Base-by-base conservation (phyloP, 1,284 basidiomycete genomes). In the Cutaneotrichosporon sp. region DNA sequence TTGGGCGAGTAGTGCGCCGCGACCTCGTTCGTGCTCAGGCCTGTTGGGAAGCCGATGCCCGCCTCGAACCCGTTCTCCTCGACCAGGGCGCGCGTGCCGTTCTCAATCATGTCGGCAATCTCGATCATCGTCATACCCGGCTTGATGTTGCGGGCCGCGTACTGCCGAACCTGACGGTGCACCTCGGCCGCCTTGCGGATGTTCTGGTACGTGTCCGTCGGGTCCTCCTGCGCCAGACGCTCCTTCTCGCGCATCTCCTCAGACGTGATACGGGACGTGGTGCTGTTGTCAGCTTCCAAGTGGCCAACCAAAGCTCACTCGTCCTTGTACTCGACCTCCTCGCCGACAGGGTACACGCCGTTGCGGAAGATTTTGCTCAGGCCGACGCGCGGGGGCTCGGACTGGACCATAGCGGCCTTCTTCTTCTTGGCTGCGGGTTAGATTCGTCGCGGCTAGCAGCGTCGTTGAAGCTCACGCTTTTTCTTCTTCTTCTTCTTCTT, bases 1-100 rank as follows among this genome's bases (percentile, higher is more conserved):
- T 99, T 99, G 14, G 97, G 97, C 5, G 92, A 90, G 78, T 93
- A 99, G 81, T 99, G 97, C 29, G 97, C 97, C 0, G 97, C 97
- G 66, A 92, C 92, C 77, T 97, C 85, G 80, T 99, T 99, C 67
- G 95, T 79, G 78, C 88, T 95, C 66, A 99, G 82, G 36, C 97
- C 97, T 2, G 95, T 99, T n/a, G 97, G 97, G 82, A 99, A 93
- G 18, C 95, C 93, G 72, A 99, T 84, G 14, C 97, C 91, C 62
- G 86, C 83, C 54, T 79, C 76, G 29, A 97, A 80, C 1, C 92
- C 94, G 69, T 89, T 86, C 79, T 90, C 92, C 79, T 99, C 97
- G 0, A 97, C 92, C 27, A 98, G 81, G 10, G 93, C 88, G 50
- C 95, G 84, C 31, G 89, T 91, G 13, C 91, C 89, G 72, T 95